A percentile compares a stretch with the other conserved stretches of the same genome.
phyloP scores from a whole-genome alignment of 495 filamentous ascomycete species.

The Lichenothelia convexa region DNA sequence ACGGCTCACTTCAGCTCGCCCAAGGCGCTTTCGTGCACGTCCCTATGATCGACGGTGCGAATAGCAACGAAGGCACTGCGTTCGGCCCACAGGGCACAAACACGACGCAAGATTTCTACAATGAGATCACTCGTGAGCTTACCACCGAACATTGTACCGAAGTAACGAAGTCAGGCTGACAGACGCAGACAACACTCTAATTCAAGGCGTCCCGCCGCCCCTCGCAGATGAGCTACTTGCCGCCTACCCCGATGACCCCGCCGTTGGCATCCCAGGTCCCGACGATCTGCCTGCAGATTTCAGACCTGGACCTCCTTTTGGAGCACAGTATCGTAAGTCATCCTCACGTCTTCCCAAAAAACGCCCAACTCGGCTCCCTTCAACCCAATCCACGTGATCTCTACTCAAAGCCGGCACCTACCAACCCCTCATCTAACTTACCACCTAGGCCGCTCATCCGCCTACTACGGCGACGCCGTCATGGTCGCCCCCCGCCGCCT shows the following conservation, averaged over 20 bases:
- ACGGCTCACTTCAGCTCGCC: constrained; percentile 17
- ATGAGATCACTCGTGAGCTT: too few relatives aligned
- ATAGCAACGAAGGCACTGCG: constrained; percentile 42
- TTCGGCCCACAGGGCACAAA: constrained; percentile 31
- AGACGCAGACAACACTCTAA: too few relatives aligned
- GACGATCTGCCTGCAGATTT: constrained; percentile 1
- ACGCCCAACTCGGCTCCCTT: too few relatives aligned
- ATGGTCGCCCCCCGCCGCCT: constrained; percentile 39
- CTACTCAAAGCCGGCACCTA: too few relatives aligned
- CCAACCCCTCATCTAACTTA: too few relatives aligned
- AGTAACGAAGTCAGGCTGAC: too few relatives aligned
- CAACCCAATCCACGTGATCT: too few relatives aligned
- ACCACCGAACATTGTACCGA: too few relatives aligned
- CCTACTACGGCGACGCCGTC: constrained; percentile 34
- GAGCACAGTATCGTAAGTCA: constrained; percentile 35
- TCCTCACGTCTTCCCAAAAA: too few relatives aligned
- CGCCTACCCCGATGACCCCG: constrained; percentile 17
- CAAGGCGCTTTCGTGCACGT: constrained; percentile 33
- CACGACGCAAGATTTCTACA: constrained; percentile 24
- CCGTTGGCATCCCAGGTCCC: constrained; percentile 12
- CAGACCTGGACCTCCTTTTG: constrained; percentile 15
- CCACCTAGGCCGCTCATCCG: too few relatives aligned
- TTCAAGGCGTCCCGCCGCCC: too few relatives aligned
- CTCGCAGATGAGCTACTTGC: constrained; percentile 25
- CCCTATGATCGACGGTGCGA: constrained; percentile 39